Base-by-base conservation (phyloP, 345 rosid species). In the Alliaria petiolata region DNA sequence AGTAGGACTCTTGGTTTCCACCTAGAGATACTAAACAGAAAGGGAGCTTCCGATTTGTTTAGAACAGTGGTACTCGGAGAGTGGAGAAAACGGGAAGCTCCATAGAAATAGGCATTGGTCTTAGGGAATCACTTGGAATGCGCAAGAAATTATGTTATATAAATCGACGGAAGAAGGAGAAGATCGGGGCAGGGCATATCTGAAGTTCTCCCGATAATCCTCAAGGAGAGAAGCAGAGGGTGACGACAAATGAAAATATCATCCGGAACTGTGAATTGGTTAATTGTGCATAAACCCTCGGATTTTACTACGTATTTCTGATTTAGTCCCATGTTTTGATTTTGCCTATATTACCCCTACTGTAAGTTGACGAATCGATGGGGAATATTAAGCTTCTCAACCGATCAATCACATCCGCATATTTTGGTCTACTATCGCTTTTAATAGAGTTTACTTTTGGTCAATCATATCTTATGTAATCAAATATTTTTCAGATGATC, bases 11-110 rank as follows among this genome's bases (percentile, higher is more conserved):
- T n/a, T n/a, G n/a, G n/a, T n/a, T n/a, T n/a, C n/a, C n/a, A n/a
- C n/a, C 25, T 1, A 22, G 25, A 22, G 25, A 22, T 22, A 22
- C 25, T 22, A 22, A 3, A 22, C 69, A 49, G 6, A 38, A 65
- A 65, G 42, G 8, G 36, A 60, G 40, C 5, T 15, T 53, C 3
- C 4, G 35, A 67, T 54, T 67, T 38, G 42, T 58, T 3, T 51
- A 63, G 40, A 58, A 63, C 40, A 47, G 15, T 11, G 65, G 78
- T 26, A 14, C 33, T 40, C 46, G 75, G 46, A 71, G 81, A 56
- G 70, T 75, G 33, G 78, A 67, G 45, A 74, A 75, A 54, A 78
- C 49, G n/a, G 88, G 45, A 54, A 79, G 70, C 40, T 77, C 78
- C 75, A 80, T 39, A 20, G 78, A 67, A 65, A 74, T 33, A 15